Evolutionary conservation across 2,329 filamentous ascomycete species (phyloP), one percentile per base, ranked within the genome.

Genomic region (Phaeosphaeria sp.): DNA sequence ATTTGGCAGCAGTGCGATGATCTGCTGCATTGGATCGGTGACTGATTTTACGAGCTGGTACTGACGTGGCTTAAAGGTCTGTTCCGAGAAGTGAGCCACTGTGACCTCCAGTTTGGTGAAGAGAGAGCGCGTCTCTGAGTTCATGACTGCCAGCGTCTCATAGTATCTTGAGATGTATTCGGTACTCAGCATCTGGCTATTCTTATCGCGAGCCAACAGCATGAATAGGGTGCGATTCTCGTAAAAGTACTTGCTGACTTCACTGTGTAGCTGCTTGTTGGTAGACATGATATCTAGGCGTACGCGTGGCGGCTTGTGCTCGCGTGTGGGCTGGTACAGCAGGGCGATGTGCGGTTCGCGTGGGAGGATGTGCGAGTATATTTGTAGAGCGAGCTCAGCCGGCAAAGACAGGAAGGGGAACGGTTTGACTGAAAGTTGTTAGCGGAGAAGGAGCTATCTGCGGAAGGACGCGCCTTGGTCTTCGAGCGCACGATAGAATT

Each of bases 401-500:
- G 69, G 69, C 8, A 73, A 57, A 1, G 44, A 49, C 9, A 69
- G 58, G 53, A 73, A 65, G 2, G 67, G 57, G 39, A 72, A 71
- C 1, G 65, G 56, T 18, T 61, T 54, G 13, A 64, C 69, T 70
- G 44, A 8, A 2, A 1, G 11, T 6, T 24, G 33, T 69, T 21
- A 66, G 61, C 30, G 6, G 30, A 36, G 30, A 36, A 36, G 30
- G 6, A 36, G 11, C 3, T 6, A 27, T 8, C n/a, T 21, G 17
- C 2, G 11, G 9, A 6, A 22, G 44, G 25, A 53, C 66, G 30
- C 60, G 61, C 68, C 65, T 56, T 51, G 51, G 13, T 50, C 48
- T 21, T 72, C 59, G 4, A 63, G 59, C 6, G 49, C 42, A 13
- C 55, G 42, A 20, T 67, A 66, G 22, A 49, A 55, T 7, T 27